Base-by-base conservation (phyloP, 2,329 filamentous ascomycete genomes). In the Phoma herbarum region DNA sequence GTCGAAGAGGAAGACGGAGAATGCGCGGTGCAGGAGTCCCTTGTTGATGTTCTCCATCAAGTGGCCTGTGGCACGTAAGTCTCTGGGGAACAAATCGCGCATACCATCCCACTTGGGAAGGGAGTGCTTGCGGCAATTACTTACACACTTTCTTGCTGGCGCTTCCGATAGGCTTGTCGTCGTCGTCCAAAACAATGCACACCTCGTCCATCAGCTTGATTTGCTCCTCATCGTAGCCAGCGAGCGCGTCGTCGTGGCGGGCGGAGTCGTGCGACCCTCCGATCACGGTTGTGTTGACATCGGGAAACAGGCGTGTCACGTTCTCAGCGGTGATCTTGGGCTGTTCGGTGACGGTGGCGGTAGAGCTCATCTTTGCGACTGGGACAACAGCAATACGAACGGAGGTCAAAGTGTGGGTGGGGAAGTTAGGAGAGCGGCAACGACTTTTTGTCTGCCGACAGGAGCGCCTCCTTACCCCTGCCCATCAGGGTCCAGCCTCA, bases 41-140 rank as follows among this genome's bases (percentile, higher is more conserved):
- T 93, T 91, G 78, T 98, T 87, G 76, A 99, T 99, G 82, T 99
- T 99, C 80, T 91, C 91, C 95, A 99, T 99, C 68, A 99, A 84
- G 78, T 99, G 95, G 85, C 93, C 93, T 97, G 43, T 26, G 43
- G 33, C 12, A 35, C 44, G 59, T 75, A 50, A 69, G 62, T 48
- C 25, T 20, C 35, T 20, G 26, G 25, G 23, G 6, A 44, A 52
- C 31, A 59, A 59, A 50, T 59, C 45, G 56, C 56, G 56, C 56
- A 54, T 46, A 35, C 31, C 50, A 41, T 59, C 56, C 56, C 46
- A 46, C 41, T 50, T 42, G 33, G 41, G 50, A 31, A 50, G 45
- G 26, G 20, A 7, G 26, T 50, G 46, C 46, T 28, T 54, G 56
- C 56, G 56, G 51, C 46, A 54, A 53, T 35, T 50, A 85, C 90